These are phyloP conservation scores for Aureobasidium subglaciale DNA, from an alignment of 2,329 filamentous ascomycete species.

Conservation along the genomic window DNA sequence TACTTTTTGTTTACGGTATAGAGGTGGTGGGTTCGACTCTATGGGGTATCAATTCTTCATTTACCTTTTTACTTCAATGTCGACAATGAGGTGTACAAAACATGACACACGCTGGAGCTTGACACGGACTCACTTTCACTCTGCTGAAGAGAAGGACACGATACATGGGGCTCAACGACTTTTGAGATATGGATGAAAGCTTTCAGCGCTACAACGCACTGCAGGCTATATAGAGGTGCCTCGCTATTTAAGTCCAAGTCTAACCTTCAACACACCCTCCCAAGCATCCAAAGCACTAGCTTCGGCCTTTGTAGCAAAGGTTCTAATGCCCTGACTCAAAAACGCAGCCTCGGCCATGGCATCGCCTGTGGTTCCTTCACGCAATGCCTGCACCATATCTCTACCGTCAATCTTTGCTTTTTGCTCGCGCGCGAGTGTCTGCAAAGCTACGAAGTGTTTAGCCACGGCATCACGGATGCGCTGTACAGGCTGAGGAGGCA, in stretches of 20 bases:
- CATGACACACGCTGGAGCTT: too few relatives aligned
- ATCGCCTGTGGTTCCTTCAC: constrained; percentile 1
- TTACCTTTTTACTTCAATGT: too few relatives aligned
- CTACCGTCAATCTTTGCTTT: constrained; percentile 15
- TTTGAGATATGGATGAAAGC: neutral
- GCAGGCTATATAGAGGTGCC: neutral
- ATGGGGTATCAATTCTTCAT: too few relatives aligned
- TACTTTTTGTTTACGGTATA: too few relatives aligned
- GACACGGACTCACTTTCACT: neutral
- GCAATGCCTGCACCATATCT: constrained; percentile 17
- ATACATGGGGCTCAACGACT: neutral
- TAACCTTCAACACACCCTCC: constrained; percentile 15
- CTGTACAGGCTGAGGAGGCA: constrained; percentile 4
- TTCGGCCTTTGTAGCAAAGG: constrained; percentile 13
- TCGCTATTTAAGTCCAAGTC: constrained; percentile 2
- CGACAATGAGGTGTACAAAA: too few relatives aligned
- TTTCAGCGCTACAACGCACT: neutral
- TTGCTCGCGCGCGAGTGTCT: constrained; percentile 21
- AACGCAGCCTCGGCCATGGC: constrained; percentile 3
- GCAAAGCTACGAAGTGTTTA: constrained; percentile 20
- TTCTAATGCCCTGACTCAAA: neutral
- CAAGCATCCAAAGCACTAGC: constrained; percentile 14
- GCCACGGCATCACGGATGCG: constrained; percentile 20
- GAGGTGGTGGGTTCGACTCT: too few relatives aligned
- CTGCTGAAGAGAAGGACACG: neutral